phyloP scores from a whole-genome alignment of 345 rosid species.

The Eucalyptus tenuipes region DNA sequence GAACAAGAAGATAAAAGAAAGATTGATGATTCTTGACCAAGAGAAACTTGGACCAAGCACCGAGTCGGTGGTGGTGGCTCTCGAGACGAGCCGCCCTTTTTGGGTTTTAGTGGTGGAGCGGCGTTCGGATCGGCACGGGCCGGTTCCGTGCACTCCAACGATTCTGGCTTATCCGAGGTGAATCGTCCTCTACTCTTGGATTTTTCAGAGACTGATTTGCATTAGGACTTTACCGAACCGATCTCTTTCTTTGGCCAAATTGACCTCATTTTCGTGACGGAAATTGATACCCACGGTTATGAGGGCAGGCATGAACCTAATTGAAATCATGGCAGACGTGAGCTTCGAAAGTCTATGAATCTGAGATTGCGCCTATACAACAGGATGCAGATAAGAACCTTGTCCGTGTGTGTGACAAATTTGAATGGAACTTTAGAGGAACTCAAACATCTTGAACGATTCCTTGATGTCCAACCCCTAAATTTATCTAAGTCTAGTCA shows the following conservation, averaged over 20 bases:
- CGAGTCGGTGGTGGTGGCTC: neutral
- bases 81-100: neutral
- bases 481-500: neutral
- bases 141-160: too few relatives aligned
- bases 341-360: neutral
- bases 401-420: neutral
- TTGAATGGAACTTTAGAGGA: neutral
- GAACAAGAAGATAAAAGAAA: neutral
- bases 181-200: neutral
- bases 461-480: neutral
- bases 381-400: neutral
- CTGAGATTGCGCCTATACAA: neutral
- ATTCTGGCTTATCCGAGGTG: neutral
- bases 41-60: neutral
- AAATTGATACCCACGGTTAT: neutral
- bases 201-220: neutral
- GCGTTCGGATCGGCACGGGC: neutral
- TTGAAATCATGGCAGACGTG: neutral
- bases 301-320: neutral
- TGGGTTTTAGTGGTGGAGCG: neutral
- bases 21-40: neutral
- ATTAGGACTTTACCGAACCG: neutral
- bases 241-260: neutral
- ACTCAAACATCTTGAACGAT: neutral
- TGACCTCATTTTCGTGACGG: neutral